Evolutionary conservation across 345 rosid genomes (phyloP).

Genomic region (Gossypium sturtianum): DNA sequence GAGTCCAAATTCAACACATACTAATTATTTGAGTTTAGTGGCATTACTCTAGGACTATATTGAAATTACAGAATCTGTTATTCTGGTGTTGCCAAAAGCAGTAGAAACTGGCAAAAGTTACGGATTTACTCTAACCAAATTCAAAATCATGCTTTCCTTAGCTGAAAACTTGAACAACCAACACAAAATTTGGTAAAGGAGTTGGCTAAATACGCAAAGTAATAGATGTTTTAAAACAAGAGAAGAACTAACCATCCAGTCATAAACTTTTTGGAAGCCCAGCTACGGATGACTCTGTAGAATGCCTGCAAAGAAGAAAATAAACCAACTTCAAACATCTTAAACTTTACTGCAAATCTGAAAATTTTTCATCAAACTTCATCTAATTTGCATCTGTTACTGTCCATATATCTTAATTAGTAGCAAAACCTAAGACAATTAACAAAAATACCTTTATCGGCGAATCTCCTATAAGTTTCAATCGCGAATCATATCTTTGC

Average conservation of each 20-base stretch:
- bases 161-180: not conserved
- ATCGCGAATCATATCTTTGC: not conserved
- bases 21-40: not conserved
- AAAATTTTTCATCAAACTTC: not conserved
- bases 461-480: not conserved
- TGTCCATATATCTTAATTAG: not conserved
- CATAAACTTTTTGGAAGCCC: constrained; percentile 72
- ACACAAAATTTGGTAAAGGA: not conserved
- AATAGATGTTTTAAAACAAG: not conserved
- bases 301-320: constrained; percentile 36
- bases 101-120: not conserved
- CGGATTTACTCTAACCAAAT: not conserved
- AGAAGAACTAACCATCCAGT: constrained; percentile 52
- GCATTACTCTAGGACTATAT: not conserved
- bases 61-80: not conserved
- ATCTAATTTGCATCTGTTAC: not conserved
- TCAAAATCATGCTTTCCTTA: not conserved
- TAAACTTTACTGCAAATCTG: not conserved
- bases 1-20: not conserved
- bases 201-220: not conserved
- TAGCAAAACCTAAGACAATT: not conserved
- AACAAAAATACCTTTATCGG: not conserved
- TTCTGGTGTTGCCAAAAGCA: not conserved
- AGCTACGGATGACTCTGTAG: constrained; percentile 54
- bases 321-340: not conserved